These are phyloP conservation scores for Linaria vulgaris DNA, from an alignment of 257 asterid genomes.

Conservation along the genomic window DNA sequence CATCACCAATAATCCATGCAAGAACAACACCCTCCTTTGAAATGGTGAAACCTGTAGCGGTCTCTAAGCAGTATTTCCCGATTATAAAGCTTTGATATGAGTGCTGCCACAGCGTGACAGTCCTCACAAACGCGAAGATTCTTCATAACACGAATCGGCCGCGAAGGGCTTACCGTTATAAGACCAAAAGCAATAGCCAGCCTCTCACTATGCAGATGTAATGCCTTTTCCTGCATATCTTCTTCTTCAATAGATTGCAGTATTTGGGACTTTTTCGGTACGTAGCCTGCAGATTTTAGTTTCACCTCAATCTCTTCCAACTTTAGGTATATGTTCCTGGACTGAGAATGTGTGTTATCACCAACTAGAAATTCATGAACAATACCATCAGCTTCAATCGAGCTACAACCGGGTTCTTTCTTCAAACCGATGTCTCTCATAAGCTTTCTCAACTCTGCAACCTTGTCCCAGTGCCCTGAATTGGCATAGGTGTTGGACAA, in stretches of 20 bases:
- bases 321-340: constrained; percentile 52
- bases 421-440: constrained; percentile 67
- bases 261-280: constrained; percentile 50
- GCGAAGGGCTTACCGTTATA: constrained; percentile 40
- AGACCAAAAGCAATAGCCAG: constrained; percentile 77
- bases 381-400: constrained; percentile 58
- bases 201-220: constrained; percentile 69
- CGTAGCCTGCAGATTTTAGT: constrained; percentile 48
- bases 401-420: constrained; percentile 90
- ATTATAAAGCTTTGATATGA: constrained; percentile 55
- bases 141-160: constrained; percentile 65
- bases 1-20: constrained; percentile 73
- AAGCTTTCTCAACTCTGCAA: constrained; percentile 50
- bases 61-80: constrained; percentile 75
- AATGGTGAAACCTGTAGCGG: constrained; percentile 79
- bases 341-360: constrained; percentile 51
- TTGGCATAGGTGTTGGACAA: constrained; percentile 67
- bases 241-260: constrained; percentile 70
- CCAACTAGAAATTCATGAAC: constrained; percentile 73
- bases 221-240: constrained; percentile 69
- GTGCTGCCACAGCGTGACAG: constrained; percentile 66
- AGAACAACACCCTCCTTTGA: constrained; percentile 59
- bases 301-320: constrained; percentile 56
- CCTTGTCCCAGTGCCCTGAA: constrained; percentile 65
- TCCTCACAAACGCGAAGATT: constrained; percentile 76